These are phyloP conservation scores for Cucumis variabilis DNA, from an alignment of 331 rosid species.

Conservation along the genomic window DNA sequence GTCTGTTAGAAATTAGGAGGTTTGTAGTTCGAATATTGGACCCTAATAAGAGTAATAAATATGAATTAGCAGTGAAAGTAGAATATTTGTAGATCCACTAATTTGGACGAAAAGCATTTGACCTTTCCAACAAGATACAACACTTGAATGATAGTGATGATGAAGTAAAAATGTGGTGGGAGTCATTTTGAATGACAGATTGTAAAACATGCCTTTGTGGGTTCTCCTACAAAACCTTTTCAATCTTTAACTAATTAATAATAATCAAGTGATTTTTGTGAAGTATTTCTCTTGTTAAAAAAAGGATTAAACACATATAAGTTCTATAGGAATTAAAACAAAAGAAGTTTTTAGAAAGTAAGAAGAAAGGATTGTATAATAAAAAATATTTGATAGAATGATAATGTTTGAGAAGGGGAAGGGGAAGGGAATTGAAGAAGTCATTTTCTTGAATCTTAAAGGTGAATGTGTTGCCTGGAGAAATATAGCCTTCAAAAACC, in stretches of 20 bases:
- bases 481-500: background rate
- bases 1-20: too few relatives aligned
- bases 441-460: background rate
- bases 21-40: too few relatives aligned
- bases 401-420: background rate
- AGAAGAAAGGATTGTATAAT: too few relatives aligned
- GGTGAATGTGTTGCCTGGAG: slow-evolving; percentile 12
- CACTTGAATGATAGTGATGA: background rate
- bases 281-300: background rate
- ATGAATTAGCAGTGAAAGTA: too few relatives aligned
- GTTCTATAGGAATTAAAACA: too few relatives aligned
- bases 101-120: too few relatives aligned
- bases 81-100: too few relatives aligned
- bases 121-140: background rate
- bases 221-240: background rate
- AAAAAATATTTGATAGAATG: background rate
- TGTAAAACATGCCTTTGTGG: background rate
- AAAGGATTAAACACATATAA: too few relatives aligned
- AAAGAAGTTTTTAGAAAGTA: too few relatives aligned
- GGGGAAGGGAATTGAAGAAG: background rate
- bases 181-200: background rate
- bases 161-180: background rate
- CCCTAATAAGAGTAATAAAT: too few relatives aligned
- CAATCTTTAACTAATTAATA: background rate
- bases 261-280: background rate